A percentile compares a stretch with the other conserved stretches of the same genome.
Evolutionary conservation across 2,329 filamentous ascomycete genomes (phyloP).

Genomic region (Colletotrichum destructivum): DNA sequence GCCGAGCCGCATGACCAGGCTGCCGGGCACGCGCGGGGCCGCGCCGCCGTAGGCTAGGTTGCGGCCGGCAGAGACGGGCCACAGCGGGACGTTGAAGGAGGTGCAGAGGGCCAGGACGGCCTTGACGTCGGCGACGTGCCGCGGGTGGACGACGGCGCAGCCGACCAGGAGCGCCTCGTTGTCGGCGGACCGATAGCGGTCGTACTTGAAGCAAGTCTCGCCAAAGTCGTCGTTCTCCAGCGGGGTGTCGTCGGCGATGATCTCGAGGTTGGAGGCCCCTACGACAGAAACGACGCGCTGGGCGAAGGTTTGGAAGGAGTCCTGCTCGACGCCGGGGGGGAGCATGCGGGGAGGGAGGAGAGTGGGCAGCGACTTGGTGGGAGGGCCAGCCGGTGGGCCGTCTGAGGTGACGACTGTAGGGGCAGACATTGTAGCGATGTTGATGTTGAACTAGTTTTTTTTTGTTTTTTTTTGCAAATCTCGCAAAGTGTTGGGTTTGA

Average conservation of each 20-base stretch:
- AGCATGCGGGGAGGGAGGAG: slow-evolving; percentile 15
- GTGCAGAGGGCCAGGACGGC: slow-evolving; percentile 54
- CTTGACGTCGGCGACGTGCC: slow-evolving; percentile 61
- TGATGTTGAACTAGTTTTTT: no score
- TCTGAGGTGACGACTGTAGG: neutral
- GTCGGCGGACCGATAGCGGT: slow-evolving; percentile 56
- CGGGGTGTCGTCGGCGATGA: slow-evolving; percentile 26
- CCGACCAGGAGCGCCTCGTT: slow-evolving; percentile 59
- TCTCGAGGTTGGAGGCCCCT: slow-evolving; percentile 44
- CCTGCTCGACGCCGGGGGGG: slow-evolving; percentile 20
- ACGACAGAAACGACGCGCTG: slow-evolving; percentile 37
- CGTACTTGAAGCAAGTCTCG: slow-evolving; percentile 45
- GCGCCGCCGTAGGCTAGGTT: slow-evolving; percentile 61
- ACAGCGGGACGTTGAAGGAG: slow-evolving; percentile 52
- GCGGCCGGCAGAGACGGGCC: slow-evolving; percentile 54
- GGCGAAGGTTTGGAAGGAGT: slow-evolving; percentile 44
- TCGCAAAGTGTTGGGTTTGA: neutral
- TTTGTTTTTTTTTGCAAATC: neutral
- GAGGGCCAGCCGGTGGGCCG: slow-evolving; percentile 7
- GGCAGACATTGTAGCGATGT: slow-evolving; percentile 7
- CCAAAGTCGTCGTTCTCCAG: slow-evolving; percentile 33
- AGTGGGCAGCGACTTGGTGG: slow-evolving; percentile 15
- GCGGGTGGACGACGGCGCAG: slow-evolving; percentile 53
- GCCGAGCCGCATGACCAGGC: slow-evolving; percentile 58
- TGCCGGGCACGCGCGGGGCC: slow-evolving; percentile 58